Evolutionary conservation across 495 filamentous ascomycete genomes (phyloP).

Genomic region (Podospora fimiseda): DNA sequence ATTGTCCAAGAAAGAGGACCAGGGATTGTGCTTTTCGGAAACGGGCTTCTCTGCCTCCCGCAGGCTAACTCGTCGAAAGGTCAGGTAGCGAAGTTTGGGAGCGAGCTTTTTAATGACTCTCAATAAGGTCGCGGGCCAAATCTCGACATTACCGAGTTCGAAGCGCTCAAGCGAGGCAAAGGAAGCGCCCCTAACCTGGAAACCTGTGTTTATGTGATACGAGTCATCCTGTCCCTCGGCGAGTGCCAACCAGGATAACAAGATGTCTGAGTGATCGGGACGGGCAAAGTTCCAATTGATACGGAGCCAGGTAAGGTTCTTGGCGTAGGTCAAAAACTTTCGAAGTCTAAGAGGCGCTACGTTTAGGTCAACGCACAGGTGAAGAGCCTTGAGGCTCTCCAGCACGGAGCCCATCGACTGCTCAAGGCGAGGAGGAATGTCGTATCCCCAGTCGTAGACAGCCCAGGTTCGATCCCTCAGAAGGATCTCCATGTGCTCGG

Average conservation of each 20-base stretch:
- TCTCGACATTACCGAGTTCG: slow-evolving; percentile 31
- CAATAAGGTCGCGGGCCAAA: slow-evolving; percentile 17
- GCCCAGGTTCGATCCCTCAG: slow-evolving; percentile 16
- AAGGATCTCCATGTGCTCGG: slow-evolving; percentile 34
- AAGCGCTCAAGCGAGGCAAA: slow-evolving; percentile 29
- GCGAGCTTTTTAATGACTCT: slow-evolving; percentile 29
- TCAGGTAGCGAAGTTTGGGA: slow-evolving; percentile 29
- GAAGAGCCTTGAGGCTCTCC: slow-evolving; percentile 28
- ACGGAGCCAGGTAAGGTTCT: slow-evolving; percentile 32
- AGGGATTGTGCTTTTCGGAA: slow-evolving; percentile 16
- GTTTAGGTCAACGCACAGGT: too few relatives aligned
- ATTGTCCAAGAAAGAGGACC: slow-evolving; percentile 13
- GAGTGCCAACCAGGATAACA: slow-evolving; percentile 7
- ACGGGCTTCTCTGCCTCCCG: neutral
- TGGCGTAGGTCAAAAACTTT: slow-evolving; percentile 23
- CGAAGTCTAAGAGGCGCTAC: slow-evolving; percentile 10
- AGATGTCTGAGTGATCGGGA: neutral
- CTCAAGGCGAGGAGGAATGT: slow-evolving; percentile 28
- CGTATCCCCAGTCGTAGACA: slow-evolving; percentile 26
- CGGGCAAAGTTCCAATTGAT: slow-evolving; percentile 19
- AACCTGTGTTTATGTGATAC: neutral
- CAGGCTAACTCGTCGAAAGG: slow-evolving; percentile 27
- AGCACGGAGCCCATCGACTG: slow-evolving; percentile 25
- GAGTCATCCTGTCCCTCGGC: neutral
- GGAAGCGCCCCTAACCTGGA: neutral